Evolutionary conservation across 2,329 filamentous ascomycete genomes (phyloP).

Genomic region (Fusarium pseudocircinatum): DNA sequence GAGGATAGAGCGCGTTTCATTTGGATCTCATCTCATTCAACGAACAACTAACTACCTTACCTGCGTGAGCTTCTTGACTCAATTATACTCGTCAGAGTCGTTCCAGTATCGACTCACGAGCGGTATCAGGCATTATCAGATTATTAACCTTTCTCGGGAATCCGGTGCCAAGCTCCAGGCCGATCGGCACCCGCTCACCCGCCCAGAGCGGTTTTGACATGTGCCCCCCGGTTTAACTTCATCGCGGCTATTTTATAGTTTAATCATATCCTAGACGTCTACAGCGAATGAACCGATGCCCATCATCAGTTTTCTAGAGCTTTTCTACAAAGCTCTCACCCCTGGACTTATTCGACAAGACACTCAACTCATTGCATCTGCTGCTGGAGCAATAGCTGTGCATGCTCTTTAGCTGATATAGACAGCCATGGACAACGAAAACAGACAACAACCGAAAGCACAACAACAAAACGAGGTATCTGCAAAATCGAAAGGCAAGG

Average conservation of each 20-base stretch:
- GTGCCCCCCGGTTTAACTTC: constrained; percentile 21
- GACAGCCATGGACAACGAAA: constrained; percentile 26
- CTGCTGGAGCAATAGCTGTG: not conserved
- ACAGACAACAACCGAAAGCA: not conserved
- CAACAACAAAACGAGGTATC: not conserved
- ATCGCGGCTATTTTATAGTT: not conserved
- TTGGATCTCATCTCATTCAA: not conserved
- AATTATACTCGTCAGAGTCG: not conserved
- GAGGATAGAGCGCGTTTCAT: not conserved
- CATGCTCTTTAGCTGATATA: not conserved
- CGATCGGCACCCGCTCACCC: constrained; percentile 42
- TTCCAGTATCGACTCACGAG: not conserved
- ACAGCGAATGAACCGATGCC: not conserved
- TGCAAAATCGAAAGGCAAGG: constrained; percentile 30
- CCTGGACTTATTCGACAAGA: not conserved
- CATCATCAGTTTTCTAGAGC: not conserved
- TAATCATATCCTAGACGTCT: not conserved
- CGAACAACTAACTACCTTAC: not conserved
- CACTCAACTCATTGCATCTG: not conserved
- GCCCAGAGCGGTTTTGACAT: constrained; percentile 29
- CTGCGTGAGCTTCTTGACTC: not conserved
- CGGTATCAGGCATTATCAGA: constrained; percentile 22
- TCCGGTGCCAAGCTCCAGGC: constrained; percentile 18
- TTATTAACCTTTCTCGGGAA: constrained; percentile 27
- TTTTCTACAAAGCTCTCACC: not conserved